Base-by-base conservation (phyloP, 192 early-diverging fungal species). In the Dissophora globulifera region DNA sequence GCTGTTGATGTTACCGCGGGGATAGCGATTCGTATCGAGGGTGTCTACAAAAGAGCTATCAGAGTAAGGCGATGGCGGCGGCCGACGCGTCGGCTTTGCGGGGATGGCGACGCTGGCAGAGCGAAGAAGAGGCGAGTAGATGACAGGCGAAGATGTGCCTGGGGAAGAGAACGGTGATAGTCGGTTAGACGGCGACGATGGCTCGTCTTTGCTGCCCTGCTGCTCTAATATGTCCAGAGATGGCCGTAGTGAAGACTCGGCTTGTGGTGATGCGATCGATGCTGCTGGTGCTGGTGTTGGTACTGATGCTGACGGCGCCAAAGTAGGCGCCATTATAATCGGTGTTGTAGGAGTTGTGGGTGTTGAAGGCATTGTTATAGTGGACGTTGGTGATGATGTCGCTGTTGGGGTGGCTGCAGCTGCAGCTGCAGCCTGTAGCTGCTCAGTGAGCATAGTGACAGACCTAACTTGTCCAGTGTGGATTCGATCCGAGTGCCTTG, bases 361-460 rank as follows among this genome's bases (percentile, higher is more conserved):
- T 48, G 31, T n/a, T 42, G 46, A 10, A 5, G 31, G 3, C 2
- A 12, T 26, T 45, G 50, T 27, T 31, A 50, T 27, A n/a, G 25
- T 17, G 22, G 63, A 4, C 32, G 35, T 22, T 49, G 29, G 17
- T 2, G 16, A 52, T 5, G 49, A 16, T 62, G 13, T 26, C 17
- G 35, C 60, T 51, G 38, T 40, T 52, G 47, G n/a, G n/a, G n/a
- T n/a, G n/a, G n/a, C 47, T 47, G 58, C 58, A 5, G 58, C 58
- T 11, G 45, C 59, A n/a, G 61, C 61, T 3, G 45, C 50, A n/a
- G 57, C 58, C 29, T 70, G 58, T 10, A 70, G 38, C 59, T 60
- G 68, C 23, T 62, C 58, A 31, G 68, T 56, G 23, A 70, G 58
- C 58, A 70, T 70, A n/a, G 58, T 53, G 11, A 70, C 68, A 1